Conservation (phyloP, 768 basidiomycete genomes). For the Boletus subparvulus region DNA sequence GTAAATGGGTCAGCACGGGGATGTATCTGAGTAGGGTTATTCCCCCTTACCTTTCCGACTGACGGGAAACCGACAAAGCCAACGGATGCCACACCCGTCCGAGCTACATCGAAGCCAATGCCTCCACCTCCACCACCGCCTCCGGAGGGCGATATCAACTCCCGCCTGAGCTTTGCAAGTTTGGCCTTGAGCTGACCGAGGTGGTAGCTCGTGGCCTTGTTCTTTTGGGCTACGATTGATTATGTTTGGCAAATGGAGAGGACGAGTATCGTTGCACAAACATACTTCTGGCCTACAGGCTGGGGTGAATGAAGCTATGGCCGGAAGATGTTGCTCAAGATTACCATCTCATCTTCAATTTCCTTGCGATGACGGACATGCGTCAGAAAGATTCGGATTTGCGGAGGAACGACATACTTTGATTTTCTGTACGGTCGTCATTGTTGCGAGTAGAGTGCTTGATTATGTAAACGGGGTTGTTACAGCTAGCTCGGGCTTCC, state of each 20-base stretch:
- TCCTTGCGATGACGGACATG: conserved; percentile 47
- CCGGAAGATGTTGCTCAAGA: conserved; percentile 26
- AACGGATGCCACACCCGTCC: conserved; percentile 96
- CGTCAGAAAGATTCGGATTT: conserved; percentile 13
- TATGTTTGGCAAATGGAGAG: conserved; percentile 9
- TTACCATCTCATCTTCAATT: conserved; percentile 97
- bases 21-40: conserved; percentile 6
- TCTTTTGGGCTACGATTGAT: conserved; percentile 73
- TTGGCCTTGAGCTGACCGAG: conserved; percentile 97
- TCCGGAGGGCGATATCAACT: conserved; percentile 77
- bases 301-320: conserved; percentile 28
- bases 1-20: conserved; percentile 1
- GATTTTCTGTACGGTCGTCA: conserved; percentile 92
- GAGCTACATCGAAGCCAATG: conserved; percentile 95
- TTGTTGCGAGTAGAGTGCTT: conserved; percentile 26
- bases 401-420: conserved; percentile 49
- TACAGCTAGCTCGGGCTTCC: background rate
- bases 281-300: conserved; percentile 74
- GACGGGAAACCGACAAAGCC: conserved; percentile 92
- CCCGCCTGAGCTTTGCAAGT: conserved; percentile 93
- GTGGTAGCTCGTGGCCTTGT: conserved; percentile 95
- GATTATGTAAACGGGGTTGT: conserved; percentile 16
- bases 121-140: conserved; percentile 88
- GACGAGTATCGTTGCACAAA: conserved; percentile 20
- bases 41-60: conserved; percentile 75